A percentile compares a stretch with the other conserved stretches of the same genome.
Conservation (phyloP, 2,329 filamentous ascomycete genomes). For the Aspergillus transmontanensis region DNA sequence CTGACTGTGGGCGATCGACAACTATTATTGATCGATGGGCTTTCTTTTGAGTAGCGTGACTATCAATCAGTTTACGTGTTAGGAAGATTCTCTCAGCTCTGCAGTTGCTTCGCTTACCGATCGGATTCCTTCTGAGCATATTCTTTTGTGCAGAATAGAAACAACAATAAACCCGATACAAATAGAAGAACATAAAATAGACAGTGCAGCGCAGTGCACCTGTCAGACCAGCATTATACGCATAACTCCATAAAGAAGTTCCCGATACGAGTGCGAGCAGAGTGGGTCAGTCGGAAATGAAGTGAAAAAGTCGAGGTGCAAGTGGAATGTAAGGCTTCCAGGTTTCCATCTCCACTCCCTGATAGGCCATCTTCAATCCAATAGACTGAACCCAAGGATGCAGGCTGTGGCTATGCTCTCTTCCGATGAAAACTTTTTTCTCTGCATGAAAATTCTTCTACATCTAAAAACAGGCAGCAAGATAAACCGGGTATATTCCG, state of each 20-base stretch:
- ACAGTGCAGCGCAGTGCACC: no score
- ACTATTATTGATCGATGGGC: background rate
- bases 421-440: no score
- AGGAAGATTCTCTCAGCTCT: background rate
- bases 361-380: background rate
- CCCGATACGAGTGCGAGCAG: background rate
- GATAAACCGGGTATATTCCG: no score
- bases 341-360: background rate
- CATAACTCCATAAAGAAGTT: background rate
- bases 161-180: no score
- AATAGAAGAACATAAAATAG: no score
- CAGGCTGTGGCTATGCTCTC: background rate
- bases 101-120: background rate
- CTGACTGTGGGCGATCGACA: background rate
- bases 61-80: background rate
- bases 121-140: background rate
- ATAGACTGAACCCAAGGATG: background rate
- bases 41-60: background rate
- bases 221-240: background rate
- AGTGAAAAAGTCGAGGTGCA: background rate
- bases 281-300: constrained; percentile 8
- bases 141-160: background rate
- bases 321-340: background rate
- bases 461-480: no score
- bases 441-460: no score